Evolutionary conservation across 106 monocot genomes (phyloP).

Genomic region (Dioscorea dumetorum): DNA sequence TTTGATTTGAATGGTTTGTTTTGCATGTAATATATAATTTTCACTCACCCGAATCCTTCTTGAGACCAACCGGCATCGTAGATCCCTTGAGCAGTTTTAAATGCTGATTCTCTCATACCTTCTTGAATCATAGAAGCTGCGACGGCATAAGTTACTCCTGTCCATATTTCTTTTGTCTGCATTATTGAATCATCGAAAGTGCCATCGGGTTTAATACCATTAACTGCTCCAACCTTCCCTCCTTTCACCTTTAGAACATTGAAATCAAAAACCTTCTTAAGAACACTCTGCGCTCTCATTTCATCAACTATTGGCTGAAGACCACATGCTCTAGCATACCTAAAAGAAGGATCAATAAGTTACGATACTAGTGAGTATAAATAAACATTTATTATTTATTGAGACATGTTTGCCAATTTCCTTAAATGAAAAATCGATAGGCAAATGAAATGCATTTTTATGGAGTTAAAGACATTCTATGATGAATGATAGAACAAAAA

Average conservation of each 20-base stretch:
- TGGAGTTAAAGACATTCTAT: too few species aligned
- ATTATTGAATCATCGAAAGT: slow-evolving; percentile 51
- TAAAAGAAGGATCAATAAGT: slow-evolving; percentile 11
- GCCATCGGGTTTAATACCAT: slow-evolving; percentile 87
- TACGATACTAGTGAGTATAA: too few species aligned
- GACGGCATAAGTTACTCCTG: slow-evolving; percentile 75
- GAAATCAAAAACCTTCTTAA: slow-evolving; percentile 61
- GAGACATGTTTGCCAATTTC: too few species aligned
- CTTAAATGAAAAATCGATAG: too few species aligned
- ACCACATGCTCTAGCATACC: slow-evolving; percentile 84
- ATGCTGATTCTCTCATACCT: slow-evolving; percentile 75
- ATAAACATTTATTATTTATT: too few species aligned
- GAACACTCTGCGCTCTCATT: slow-evolving; percentile 56
- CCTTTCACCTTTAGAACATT: slow-evolving; percentile 77
- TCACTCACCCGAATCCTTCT: slow-evolving; percentile 67
- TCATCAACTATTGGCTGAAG: slow-evolving; percentile 63
- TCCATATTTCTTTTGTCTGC: slow-evolving; percentile 76
- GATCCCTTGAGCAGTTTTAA: slow-evolving; percentile 80
- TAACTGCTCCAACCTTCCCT: slow-evolving; percentile 77
- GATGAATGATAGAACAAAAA: too few species aligned
- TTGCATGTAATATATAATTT: not conserved
- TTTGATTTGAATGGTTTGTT: too few species aligned
- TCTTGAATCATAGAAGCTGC: slow-evolving; percentile 89
- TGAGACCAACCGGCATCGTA: slow-evolving; percentile 71
- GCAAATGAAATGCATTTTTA: too few species aligned